Evolutionary conservation across 257 asterid genomes (phyloP), one percentile per base, ranked within the genome.

Genomic region (Solanum sitiens): DNA sequence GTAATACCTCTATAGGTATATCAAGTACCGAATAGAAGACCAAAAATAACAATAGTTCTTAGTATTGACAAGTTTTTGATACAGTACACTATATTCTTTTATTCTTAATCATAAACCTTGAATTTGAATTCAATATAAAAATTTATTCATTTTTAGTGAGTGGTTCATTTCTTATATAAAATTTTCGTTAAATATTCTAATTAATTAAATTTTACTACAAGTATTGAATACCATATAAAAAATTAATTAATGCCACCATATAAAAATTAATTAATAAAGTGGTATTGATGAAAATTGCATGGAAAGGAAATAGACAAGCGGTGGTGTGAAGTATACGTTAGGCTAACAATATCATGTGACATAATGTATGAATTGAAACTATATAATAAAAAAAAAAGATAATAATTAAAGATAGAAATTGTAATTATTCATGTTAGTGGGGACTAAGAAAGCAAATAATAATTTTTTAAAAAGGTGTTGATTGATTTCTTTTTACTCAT

Each of bases 401-500:
- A 23, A 80, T 47, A 80, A 47, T 80, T 80, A 80, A 45, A 50
- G 40, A 80, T 50, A 47, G 16, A 47, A 9, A 80, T 10, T 2
- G 85, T 27, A 80, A 80, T 80, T 80, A 80, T 27, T 27, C 50
- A 27, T 47, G 85, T 47, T 15, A 13, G 85, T 80, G 85, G 85
- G 65, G 85, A 80, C 85, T 80, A 14, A 0, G 2, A 47, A 47
- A 30, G 68, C 67, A 80, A 47, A 47, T 80, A 80, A 45, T 80
- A 47, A 73, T 73, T 30, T 73, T 35, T 18, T 4, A 8, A 44
- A 80, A 45, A 30, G 37, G 42, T 30, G 25, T 75, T 75, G 87
- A 89, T 87, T 86, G 89, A 91, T 90, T 87, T 74, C 53, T 76
- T 87, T 87, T 39, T 44, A 70, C 89, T 35, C 71, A 79, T 82